Evolutionary conservation across 2,329 filamentous ascomycete species (phyloP), one percentile per base, ranked within the genome.

Genomic region (Microdochium trichocladiopsis): DNA sequence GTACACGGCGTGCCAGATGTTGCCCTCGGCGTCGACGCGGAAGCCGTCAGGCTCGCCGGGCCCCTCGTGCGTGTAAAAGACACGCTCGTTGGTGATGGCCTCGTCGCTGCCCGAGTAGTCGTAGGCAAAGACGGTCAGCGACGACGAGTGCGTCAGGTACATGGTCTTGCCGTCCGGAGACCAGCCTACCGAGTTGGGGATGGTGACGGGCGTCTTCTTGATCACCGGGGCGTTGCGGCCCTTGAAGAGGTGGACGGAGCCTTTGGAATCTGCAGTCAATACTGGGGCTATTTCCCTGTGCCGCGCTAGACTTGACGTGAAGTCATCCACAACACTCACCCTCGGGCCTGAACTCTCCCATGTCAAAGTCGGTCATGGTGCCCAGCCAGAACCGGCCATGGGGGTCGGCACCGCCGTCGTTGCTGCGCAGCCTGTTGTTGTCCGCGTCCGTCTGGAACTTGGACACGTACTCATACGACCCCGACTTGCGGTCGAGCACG

Each of bases 1-100:
- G 64, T 90, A 94, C n/a, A 94, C 76, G 8, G 90, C 88, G 55
- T 88, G 85, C 92, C 93, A 96, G 62, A 96, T 77, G 71, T 87
- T 86, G n/a, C 90, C 91, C 51, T 95, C 83, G 45, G 78, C 80
- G 64, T 96, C 92, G 62, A 95, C 80, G 56, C 86, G 85, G 70
- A 93, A 92, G 2, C 92, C 92, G 68, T 96, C 92, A 1, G 90
- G 90, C 56, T 83, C 81, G 48, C 86, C 85, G 24, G 78, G 67
- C 1, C 80, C 80, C 3, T 80, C 76, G 63, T 91, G 83, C 52
- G 78, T 73, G 72, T 91, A 93, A 70, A 91, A 90, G 36, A 86
- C 73, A 52, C 87, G 82, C 62, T 83, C 79, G 68, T 88, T 86
- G 53, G 78, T 79, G 51, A 90, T 75, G n/a, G 71, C 71, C 33